A percentile compares a stretch with the other conserved stretches of the same genome.
phyloP scores from a whole-genome alignment of 2,329 filamentous ascomycete genomes.

The Plectosphaerella sp. region DNA sequence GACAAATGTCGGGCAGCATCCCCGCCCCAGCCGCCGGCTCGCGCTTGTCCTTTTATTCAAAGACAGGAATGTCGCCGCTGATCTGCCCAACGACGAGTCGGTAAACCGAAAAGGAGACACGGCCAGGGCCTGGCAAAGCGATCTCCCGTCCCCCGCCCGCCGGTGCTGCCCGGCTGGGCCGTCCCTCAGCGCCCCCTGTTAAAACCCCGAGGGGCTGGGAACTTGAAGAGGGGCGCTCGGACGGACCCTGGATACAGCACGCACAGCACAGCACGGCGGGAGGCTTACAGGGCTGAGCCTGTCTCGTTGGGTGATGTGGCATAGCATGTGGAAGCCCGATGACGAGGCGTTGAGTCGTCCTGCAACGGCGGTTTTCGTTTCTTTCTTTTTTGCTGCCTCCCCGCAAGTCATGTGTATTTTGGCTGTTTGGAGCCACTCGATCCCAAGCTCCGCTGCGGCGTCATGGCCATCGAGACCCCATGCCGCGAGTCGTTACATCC shows the following conservation, averaged over 20 bases:
- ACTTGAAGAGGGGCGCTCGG: background rate
- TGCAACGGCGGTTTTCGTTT: background rate
- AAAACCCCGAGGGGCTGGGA: background rate
- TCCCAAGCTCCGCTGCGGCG: no score
- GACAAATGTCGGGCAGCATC: background rate
- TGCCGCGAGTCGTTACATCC: no score
- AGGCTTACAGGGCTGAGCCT: conserved; percentile 14
- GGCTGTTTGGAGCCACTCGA: no score
- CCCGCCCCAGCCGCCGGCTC: no score
- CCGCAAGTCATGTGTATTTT: no score
- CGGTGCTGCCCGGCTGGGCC: no score
- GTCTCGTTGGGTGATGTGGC: conserved; percentile 14
- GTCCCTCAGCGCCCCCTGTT: background rate
- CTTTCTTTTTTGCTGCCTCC: no score
- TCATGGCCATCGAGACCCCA: conserved; percentile 12
- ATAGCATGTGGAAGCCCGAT: background rate
- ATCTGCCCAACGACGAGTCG: no score
- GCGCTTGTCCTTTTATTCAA: no score
- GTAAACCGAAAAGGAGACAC: no score
- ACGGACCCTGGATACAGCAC: conserved; percentile 9
- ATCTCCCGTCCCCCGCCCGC: no score
- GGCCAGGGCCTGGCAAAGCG: no score
- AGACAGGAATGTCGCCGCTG: background rate
- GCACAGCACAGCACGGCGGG: background rate
- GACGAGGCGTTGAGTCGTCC: background rate